A percentile compares a stretch with the other conserved stretches of the same genome.
Evolutionary conservation across 1,284 basidiomycete species (phyloP).

Genomic region (Malassezia psittaci): DNA sequence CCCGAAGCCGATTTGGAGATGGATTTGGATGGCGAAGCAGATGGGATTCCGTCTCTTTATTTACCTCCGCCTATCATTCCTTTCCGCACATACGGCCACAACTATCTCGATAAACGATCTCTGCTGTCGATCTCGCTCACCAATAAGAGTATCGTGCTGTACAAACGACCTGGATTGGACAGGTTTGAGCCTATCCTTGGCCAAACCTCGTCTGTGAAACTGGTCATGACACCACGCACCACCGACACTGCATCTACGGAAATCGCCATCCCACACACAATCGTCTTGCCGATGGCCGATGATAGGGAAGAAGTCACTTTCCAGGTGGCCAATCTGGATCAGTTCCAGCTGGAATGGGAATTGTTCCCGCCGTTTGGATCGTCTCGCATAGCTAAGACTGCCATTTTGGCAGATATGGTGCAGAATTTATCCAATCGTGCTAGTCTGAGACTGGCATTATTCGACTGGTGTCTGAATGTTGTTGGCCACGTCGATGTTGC

Average conservation of each 20-base stretch:
- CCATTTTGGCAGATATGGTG: slow-evolving; percentile 69
- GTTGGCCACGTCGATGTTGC: slow-evolving; percentile 93
- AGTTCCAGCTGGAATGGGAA: slow-evolving; percentile 79
- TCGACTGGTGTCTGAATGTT: slow-evolving; percentile 84
- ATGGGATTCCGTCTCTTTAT: slow-evolving; percentile 83
- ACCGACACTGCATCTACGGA: slow-evolving; percentile 61
- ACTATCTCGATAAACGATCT: slow-evolving; percentile 65
- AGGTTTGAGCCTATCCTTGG: slow-evolving; percentile 40
- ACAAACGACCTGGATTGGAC: slow-evolving; percentile 39
- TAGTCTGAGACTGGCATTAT: slow-evolving; percentile 56
- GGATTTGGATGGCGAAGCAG: slow-evolving; percentile 52
- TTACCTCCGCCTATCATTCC: slow-evolving; percentile 98
- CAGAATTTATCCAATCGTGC: slow-evolving; percentile 49
- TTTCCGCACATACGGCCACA: slow-evolving; percentile 50
- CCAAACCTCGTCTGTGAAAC: slow-evolving; percentile 66
- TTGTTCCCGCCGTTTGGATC: slow-evolving; percentile 98
- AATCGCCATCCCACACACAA: slow-evolving; percentile 52
- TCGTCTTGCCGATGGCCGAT: slow-evolving; percentile 66
- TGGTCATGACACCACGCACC: slow-evolving; percentile 70
- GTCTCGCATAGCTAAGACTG: slow-evolving; percentile 86
- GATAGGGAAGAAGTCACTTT: slow-evolving; percentile 77
- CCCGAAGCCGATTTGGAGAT: slow-evolving; percentile 19
- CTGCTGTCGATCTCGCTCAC: slow-evolving; percentile 69
- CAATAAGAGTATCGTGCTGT: slow-evolving; percentile 41
- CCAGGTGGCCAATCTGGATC: slow-evolving; percentile 66